Percentiles rank a stretch among this genome's conserved stretches.
Evolutionary conservation across 2,329 filamentous ascomycete species (phyloP).

Genomic region (Leptosphaerulina australis): DNA sequence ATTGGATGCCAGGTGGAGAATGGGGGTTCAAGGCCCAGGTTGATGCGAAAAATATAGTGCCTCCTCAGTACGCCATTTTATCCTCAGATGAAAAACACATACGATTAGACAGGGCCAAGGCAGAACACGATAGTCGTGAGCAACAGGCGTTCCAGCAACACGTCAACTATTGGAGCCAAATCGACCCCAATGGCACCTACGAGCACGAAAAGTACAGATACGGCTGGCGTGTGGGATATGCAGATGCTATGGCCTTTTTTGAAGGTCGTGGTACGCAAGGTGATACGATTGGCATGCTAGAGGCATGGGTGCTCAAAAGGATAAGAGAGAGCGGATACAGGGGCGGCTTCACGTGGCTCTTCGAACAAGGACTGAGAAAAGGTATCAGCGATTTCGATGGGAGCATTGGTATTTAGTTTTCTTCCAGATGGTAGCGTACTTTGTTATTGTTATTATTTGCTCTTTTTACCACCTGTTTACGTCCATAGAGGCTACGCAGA

Average conservation of each 20-base stretch:
- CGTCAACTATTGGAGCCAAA: constrained; percentile 57
- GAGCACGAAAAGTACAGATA: constrained; percentile 61
- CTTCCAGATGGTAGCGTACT: too few relatives aligned
- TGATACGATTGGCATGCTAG: constrained; percentile 63
- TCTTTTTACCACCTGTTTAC: too few relatives aligned
- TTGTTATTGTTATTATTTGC: too few relatives aligned
- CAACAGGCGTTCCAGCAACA: constrained; percentile 52
- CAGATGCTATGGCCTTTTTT: constrained; percentile 62
- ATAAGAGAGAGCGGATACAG: constrained; percentile 58
- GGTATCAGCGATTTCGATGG: constrained; percentile 52
- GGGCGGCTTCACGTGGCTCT: constrained; percentile 58
- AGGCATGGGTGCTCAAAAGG: constrained; percentile 64
- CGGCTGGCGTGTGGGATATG: constrained; percentile 63
- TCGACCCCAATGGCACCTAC: constrained; percentile 52
- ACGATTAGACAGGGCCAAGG: constrained; percentile 50
- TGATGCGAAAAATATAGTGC: constrained; percentile 51
- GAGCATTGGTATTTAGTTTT: constrained; percentile 26
- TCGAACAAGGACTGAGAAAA: constrained; percentile 57
- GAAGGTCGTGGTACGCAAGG: constrained; percentile 44
- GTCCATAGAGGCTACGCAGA: too few relatives aligned
- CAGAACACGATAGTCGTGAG: constrained; percentile 46
- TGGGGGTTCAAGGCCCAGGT: constrained; percentile 64
- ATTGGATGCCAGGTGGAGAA: constrained; percentile 66
- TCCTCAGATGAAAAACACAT: constrained; percentile 21
- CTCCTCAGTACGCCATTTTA: constrained; percentile 41